Evolutionary conservation across 2,329 filamentous ascomycete species (phyloP), one percentile per base, ranked within the genome.

Genomic region (Trichophyton equinum): DNA sequence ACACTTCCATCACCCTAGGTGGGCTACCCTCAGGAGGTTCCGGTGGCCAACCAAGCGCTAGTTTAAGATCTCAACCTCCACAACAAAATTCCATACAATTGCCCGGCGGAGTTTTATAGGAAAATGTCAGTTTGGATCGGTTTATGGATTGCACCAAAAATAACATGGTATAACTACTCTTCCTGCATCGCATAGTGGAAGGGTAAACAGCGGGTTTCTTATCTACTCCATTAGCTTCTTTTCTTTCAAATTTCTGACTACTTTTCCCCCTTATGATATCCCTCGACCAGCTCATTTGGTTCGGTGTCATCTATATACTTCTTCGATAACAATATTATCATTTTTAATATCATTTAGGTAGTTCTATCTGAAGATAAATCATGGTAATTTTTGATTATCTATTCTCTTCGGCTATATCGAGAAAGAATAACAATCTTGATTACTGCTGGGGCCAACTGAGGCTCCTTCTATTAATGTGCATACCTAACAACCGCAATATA

Each of bases 31-130:
- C 30, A 15, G 40, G 40, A 18, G 40, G 40, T 15, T 40, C 27
- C 1, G 25, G 57, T 11, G 44, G 40, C 15, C 44, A 46, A n/a
- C n/a, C 57, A 49, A 46, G 30, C n/a, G 40, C 40, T 13, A 22
- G 57, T 33, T 13, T 59, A 33, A 49, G 57, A 33, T 22, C 57
- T 6, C 57, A 36, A 38, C 40, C 40, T 27, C 33, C 57, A 36
- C 51, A 55, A 55, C 51, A 55, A 36, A 55, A 36, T 36, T 55
- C 51, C 33, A 59, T 59, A 47, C 57, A 59, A 49, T 49, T 59
- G 25, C 57, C 57, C 18, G 57, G 57, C 7, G 57, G 57, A 25
- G 57, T 59, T 36, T 36, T 59, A 59, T 59, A 49, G 46, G 40
- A 25, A 49, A 6, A 20, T 20, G 6, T 5, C 9, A 20, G 20